These are phyloP conservation scores for Plenodomus biglobosus DNA, from an alignment of 2,329 filamentous ascomycete species.

Conservation along the genomic window DNA sequence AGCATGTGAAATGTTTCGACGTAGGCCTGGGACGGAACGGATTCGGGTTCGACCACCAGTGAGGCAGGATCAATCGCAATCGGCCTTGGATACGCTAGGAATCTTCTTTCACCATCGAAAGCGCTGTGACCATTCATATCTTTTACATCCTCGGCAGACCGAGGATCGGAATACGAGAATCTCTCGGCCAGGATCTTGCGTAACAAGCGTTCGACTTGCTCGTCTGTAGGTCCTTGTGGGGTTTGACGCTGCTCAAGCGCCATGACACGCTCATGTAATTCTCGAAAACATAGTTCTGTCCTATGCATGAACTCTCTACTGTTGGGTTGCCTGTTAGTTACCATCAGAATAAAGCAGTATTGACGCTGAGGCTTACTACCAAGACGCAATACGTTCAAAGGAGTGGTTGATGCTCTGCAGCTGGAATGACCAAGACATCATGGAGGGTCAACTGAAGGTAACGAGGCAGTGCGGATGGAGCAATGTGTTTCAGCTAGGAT, in stretches of 20 bases:
- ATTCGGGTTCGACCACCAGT: background rate
- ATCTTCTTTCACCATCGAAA: background rate
- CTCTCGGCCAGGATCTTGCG: conserved; percentile 40
- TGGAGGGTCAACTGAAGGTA: background rate
- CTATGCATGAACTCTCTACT: conserved; percentile 37
- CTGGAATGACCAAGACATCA: conserved; percentile 38
- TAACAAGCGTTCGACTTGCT: conserved; percentile 40
- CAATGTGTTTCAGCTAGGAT: background rate
- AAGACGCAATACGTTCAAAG: conserved; percentile 36
- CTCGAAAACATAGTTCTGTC: conserved; percentile 33
- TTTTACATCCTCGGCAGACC: background rate
- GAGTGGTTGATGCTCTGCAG: conserved; percentile 37
- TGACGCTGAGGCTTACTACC: conserved; percentile 28
- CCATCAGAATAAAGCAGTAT: background rate
- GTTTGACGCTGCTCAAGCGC: conserved; percentile 31
- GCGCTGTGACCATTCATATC: background rate
- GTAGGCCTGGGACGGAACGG: background rate
- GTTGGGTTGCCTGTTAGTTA: conserved; percentile 5
- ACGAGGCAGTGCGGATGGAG: background rate
- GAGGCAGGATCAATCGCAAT: background rate
- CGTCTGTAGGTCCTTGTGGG: conserved; percentile 29
- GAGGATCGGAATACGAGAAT: conserved; percentile 11
- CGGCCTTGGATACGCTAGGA: background rate
- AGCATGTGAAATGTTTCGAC: background rate
- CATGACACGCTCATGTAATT: conserved; percentile 30